These are phyloP conservation scores for Paramecium primaurelia DNA, from an alignment of 73 alveolate species.

Conservation along the genomic window DNA sequence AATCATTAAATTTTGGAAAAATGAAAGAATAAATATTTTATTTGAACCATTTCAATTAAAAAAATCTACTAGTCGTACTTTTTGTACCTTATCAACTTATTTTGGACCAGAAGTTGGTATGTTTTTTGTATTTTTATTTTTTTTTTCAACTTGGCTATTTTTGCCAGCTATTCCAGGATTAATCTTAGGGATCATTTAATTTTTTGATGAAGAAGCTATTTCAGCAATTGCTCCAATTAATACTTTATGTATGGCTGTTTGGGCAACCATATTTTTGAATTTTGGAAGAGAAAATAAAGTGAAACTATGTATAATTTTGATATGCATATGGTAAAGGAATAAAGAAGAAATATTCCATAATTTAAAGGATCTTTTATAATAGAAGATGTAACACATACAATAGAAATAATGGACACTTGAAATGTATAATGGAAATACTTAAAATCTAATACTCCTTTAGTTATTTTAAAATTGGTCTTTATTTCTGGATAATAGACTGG, in stretches of 20 bases:
- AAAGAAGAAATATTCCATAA: neutral
- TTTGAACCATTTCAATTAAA: neutral
- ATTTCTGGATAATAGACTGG: neutral
- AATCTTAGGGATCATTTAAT: neutral
- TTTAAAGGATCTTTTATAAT: neutral
- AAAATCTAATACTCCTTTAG: neutral
- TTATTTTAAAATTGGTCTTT: neutral
- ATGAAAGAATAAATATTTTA: neutral
- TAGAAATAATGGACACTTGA: neutral
- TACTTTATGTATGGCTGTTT: neutral
- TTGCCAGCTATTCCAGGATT: constrained; percentile 20
- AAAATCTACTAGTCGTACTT: neutral
- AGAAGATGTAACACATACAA: neutral
- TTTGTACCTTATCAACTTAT: neutral
- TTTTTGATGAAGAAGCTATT: neutral
- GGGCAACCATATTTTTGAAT: constrained; percentile 27
- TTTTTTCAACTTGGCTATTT: neutral
- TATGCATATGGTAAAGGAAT: neutral
- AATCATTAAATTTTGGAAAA: neutral
- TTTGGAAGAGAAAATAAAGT: constrained; percentile 20
- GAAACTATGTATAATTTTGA: neutral
- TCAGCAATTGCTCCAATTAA: neutral
- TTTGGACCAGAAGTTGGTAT: neutral
- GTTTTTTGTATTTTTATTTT: neutral
- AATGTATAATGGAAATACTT: neutral